Base-by-base conservation (phyloP, 805 yeast genomes). In the Wilhelminamyces savonicus region DNA sequence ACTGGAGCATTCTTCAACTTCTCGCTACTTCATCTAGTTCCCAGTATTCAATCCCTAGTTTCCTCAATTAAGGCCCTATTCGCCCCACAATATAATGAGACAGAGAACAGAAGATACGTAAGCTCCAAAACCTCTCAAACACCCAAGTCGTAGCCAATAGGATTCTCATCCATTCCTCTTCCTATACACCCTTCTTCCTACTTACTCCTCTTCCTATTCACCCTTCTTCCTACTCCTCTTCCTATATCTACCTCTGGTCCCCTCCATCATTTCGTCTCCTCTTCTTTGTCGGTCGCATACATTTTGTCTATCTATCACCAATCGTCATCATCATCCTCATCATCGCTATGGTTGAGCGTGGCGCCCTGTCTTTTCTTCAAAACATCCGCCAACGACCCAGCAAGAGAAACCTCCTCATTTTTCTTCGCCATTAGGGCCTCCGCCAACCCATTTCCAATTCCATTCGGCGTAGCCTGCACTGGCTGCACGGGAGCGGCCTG, bases 311-410 rank as follows among this genome's bases (percentile, higher is more conserved):
- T 20, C 11, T n/a, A 15, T 14, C n/a, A 39, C 45, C 47, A 48
- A 23, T 72, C 81, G 27, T 76, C 79, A 13, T 73, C 82, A 2
- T 74, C 83, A 2, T 71, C 81, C 32, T 80, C 88, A 11, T 77
- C 87, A 32, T 76, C 85, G 37, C 79, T 76, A 23, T 75, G 82
- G 59, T 74, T 73, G 36, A 73, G 70, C 11, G 85, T 74, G 3
- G 85, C 85, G 8, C 59, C 69, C 35, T 60, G 63, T 51, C 92
- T 73, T 30, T 78, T 82, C 50, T 81, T 82, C 44, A 87, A 70
- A 1, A 95, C 95, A 36, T 83, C 85, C 1, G 95, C 95, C 35
- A 87, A 63, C 5, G 90, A 87, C n/a, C 86, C 88, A 9, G 90
- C 92, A 43, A 84, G 62, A 1, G 65, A 56, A 11, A 61, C 59